Percentiles rank a stretch among this genome's conserved stretches.
phyloP scores from a whole-genome alignment of 495 filamentous ascomycete species.

The Glonium stellatum region DNA sequence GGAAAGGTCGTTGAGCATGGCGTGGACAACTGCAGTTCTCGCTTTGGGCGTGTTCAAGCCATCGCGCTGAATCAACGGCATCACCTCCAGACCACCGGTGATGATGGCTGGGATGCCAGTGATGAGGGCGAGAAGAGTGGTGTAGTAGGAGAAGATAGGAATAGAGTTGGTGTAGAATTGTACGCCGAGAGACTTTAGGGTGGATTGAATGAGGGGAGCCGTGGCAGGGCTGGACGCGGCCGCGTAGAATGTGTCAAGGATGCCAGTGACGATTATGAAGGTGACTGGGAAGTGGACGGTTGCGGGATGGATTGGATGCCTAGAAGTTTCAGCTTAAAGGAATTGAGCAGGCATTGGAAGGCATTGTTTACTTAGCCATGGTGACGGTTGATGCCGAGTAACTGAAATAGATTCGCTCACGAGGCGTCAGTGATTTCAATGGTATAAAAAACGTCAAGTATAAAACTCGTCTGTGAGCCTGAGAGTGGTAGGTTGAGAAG shows the following conservation, averaged over 20 bases:
- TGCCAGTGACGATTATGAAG: conserved; percentile 31
- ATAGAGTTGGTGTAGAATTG: conserved; percentile 7
- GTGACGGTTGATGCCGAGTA: background rate
- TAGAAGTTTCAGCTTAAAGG: background rate
- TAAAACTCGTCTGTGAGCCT: too few relatives aligned
- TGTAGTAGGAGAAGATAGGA: conserved; percentile 22
- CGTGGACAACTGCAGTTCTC: conserved; percentile 13
- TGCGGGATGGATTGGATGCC: conserved; percentile 34
- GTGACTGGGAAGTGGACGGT: conserved; percentile 35
- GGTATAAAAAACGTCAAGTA: background rate
- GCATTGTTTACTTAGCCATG: background rate
- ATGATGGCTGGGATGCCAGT: conserved; percentile 14
- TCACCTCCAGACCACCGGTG: conserved; percentile 12
- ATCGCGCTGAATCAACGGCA: conserved; percentile 20
- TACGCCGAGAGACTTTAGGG: conserved; percentile 13
- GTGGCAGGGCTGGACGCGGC: conserved; percentile 11
- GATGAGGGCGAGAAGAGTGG: conserved; percentile 15
- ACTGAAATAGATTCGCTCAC: background rate
- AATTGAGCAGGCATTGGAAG: background rate
- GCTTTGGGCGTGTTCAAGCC: conserved; percentile 15
- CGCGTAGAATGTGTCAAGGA: conserved; percentile 29
- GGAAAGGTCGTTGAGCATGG: conserved; percentile 15
- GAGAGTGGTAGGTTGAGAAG: too few relatives aligned
- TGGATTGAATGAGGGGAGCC: conserved; percentile 12
- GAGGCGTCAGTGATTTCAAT: background rate